phyloP scores from a whole-genome alignment of 208 protist genomes.

The Leishmania gerbilli region DNA sequence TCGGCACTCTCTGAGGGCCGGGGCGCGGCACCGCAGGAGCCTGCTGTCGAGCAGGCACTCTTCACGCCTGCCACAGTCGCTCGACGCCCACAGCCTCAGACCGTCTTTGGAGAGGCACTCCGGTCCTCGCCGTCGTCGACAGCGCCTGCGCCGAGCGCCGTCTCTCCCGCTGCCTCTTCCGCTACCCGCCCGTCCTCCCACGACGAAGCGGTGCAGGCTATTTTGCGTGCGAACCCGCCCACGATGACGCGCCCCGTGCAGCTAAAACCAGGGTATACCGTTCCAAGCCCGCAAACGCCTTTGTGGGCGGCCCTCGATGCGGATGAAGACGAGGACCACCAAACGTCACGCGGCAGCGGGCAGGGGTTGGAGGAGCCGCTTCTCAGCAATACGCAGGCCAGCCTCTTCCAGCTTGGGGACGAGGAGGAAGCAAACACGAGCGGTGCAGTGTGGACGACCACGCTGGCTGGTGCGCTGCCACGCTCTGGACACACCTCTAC shows the following conservation, averaged over 20 bases:
- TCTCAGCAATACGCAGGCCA: conserved; percentile 26
- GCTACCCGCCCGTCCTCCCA: conserved; percentile 28
- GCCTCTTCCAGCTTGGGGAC: conserved; percentile 28
- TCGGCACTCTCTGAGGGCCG: background rate
- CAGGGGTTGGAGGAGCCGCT: background rate
- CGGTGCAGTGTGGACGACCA: background rate
- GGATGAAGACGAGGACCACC: conserved; percentile 11
- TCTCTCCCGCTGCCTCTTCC: conserved; percentile 14
- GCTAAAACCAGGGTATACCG: conserved; percentile 40
- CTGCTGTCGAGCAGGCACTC: conserved; percentile 7
- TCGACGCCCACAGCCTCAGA: conserved; percentile 12
- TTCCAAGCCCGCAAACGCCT: conserved; percentile 63
- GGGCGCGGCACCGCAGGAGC: background rate
- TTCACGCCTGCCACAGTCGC: conserved; percentile 31
- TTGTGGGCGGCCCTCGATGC: conserved; percentile 54
- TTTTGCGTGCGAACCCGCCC: conserved; percentile 45
- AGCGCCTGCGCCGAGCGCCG: background rate
- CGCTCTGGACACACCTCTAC: background rate
- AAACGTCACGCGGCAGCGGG: background rate
- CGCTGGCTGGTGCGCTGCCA: background rate
- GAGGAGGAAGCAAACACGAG: conserved; percentile 6
- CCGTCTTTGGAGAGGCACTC: background rate
- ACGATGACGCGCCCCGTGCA: conserved; percentile 59
- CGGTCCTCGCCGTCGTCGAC: background rate
- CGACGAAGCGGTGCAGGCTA: conserved; percentile 38